These are phyloP conservation scores for Saccharomycopsis lassenensis DNA, from an alignment of 805 yeast species.

Conservation along the genomic window DNA sequence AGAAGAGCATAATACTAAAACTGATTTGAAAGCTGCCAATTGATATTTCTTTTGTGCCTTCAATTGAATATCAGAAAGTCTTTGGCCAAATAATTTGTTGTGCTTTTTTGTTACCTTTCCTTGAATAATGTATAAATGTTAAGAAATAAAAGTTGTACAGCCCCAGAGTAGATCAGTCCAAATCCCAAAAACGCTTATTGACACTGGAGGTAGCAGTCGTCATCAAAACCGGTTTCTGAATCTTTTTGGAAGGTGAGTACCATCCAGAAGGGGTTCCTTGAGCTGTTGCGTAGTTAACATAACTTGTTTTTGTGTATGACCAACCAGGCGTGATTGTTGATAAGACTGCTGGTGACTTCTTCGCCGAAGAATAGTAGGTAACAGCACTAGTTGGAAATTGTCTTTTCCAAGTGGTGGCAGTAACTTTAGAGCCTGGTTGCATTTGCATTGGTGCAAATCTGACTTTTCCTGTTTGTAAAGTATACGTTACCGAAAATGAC, in stretches of 20 bases:
- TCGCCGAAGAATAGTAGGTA: constrained; percentile 38
- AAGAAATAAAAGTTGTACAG: no score
- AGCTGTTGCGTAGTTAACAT: constrained; percentile 57
- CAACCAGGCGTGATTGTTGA: constrained; percentile 84
- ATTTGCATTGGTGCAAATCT: constrained; percentile 89
- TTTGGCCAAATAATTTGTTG: no score
- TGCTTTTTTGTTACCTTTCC: no score
- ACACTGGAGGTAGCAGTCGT: no score
- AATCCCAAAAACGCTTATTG: no score
- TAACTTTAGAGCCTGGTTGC: constrained; percentile 68
- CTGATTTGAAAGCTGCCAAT: no score
- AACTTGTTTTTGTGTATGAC: constrained; percentile 56
- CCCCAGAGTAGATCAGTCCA: no score
- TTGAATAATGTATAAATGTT: no score
- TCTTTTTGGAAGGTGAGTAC: constrained; percentile 3
- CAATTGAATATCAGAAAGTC: no score
- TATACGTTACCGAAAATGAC: constrained; percentile 62
- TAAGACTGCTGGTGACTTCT: constrained; percentile 24
- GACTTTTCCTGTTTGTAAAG: constrained; percentile 65
- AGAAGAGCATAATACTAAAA: no score
- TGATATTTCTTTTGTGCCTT: no score
- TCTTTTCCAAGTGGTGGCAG: constrained; percentile 56
- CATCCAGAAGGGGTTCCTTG: constrained; percentile 12
- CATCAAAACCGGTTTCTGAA: constrained; percentile 5
- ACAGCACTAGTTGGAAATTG: constrained; percentile 59